phyloP scores from a whole-genome alignment of 306 rosid genomes.

The Trifolium repens region DNA sequence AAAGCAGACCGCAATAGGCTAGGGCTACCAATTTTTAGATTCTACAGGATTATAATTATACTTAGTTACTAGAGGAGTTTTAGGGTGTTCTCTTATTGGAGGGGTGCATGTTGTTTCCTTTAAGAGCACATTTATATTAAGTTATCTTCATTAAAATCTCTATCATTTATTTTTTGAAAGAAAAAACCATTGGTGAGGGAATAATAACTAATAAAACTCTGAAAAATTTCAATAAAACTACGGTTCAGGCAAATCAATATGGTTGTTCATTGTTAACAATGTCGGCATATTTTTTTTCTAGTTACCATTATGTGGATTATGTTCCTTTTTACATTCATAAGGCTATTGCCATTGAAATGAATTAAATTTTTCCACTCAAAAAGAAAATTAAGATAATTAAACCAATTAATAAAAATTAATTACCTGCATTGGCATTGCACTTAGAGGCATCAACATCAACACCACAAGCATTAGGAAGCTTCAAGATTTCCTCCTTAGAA shows the following conservation, averaged over 20 bases:
- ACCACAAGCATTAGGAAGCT: constrained; percentile 63
- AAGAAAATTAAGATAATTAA: neutral
- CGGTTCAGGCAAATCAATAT: neutral
- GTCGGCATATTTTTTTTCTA: neutral
- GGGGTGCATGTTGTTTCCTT: too few relatives aligned
- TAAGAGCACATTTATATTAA: too few relatives aligned
- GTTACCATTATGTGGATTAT: neutral
- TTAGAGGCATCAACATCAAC: constrained; percentile 33
- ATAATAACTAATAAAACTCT: too few relatives aligned
- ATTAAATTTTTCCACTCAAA: neutral
- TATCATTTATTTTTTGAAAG: too few relatives aligned
- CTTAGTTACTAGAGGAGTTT: too few relatives aligned
- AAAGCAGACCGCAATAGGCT: too few relatives aligned
- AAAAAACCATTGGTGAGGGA: too few relatives aligned
- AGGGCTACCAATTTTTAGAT: too few relatives aligned
- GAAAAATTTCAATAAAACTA: too few relatives aligned
- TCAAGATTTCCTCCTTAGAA: constrained; percentile 49
- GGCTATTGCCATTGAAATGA: neutral
- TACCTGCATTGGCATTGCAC: constrained; percentile 52
- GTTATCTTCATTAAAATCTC: too few relatives aligned
- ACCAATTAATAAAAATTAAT: neutral
- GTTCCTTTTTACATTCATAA: neutral
- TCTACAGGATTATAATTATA: too few relatives aligned
- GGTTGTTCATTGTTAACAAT: neutral
- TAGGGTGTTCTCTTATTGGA: too few relatives aligned